These are phyloP conservation scores for Discostella stelligera DNA, from an alignment of 352 stramenopile species.

Conservation along the genomic window DNA sequence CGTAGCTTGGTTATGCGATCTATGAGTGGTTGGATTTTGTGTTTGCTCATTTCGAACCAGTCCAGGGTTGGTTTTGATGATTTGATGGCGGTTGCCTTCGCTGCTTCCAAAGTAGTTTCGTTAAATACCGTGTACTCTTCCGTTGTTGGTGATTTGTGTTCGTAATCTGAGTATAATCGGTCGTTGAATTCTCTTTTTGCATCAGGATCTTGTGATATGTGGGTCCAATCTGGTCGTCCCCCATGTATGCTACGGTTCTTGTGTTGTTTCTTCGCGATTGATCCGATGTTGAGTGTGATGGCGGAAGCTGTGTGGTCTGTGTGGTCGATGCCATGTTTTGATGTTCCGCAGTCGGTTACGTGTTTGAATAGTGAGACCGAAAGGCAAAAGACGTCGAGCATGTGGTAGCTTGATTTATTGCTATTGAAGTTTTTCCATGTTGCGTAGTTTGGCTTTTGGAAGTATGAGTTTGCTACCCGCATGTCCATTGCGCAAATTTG, in stretches of 20 bases:
- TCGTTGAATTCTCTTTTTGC: conserved; percentile 11
- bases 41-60: conserved; percentile 16
- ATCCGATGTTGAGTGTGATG: conserved; percentile 5
- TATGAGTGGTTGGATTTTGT: conserved; percentile 4
- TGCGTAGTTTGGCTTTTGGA: conserved; percentile 3
- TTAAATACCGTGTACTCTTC: conserved; percentile 1
- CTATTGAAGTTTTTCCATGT: conserved; percentile 12
- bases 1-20: background rate
- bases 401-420: too few relatives aligned
- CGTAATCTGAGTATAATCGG: background rate
- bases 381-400: conserved; percentile 7
- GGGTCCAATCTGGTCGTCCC: conserved; percentile 13
- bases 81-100: background rate
- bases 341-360: conserved; percentile 11
- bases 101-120: background rate
- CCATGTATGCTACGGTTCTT: background rate
- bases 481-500: background rate
- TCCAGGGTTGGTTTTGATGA: background rate
- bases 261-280: conserved; percentile 16
- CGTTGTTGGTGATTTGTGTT: background rate
- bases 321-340: too few relatives aligned
- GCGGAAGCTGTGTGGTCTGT: conserved; percentile 17
- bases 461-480: conserved; percentile 2
- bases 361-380: conserved; percentile 1
- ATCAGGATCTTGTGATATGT: conserved; percentile 3